These are phyloP conservation scores for Forsythia viridissima DNA, from an alignment of 257 asterid genomes.

Conservation along the genomic window DNA sequence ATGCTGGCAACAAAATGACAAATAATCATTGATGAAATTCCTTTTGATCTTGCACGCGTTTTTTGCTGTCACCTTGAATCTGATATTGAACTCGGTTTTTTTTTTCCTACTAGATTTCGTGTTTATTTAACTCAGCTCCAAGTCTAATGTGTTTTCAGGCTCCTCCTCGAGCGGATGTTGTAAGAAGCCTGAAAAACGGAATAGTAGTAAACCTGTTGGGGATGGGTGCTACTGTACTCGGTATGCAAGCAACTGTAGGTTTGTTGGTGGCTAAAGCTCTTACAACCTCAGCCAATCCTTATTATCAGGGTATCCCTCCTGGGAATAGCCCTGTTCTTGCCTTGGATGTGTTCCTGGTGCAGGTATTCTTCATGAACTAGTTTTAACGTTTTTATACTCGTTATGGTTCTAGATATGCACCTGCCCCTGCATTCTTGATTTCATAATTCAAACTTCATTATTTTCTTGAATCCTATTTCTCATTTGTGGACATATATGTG, in stretches of 20 bases:
- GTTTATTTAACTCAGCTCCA: background rate
- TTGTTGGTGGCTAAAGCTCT: conserved; percentile 96
- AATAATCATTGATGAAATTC: background rate
- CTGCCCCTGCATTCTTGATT: background rate
- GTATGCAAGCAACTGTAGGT: conserved; percentile 97
- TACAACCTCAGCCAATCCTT: conserved; percentile 86
- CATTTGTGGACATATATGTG: background rate
- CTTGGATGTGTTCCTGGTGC: conserved; percentile 94
- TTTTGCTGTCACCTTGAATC: background rate
- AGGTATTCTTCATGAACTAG: conserved; percentile 53
- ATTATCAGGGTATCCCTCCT: conserved; percentile 69
- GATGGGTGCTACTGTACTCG: conserved; percentile 92
- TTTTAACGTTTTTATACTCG: background rate
- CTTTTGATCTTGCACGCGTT: background rate
- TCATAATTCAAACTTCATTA: background rate
- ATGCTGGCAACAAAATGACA: background rate
- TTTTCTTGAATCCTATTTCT: background rate
- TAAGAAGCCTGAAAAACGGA: conserved; percentile 81
- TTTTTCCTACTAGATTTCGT: background rate
- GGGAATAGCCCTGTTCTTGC: conserved; percentile 89
- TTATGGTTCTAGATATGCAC: background rate
- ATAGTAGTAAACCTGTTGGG: conserved; percentile 79
- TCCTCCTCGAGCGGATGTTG: conserved; percentile 96
- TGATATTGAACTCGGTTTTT: background rate
- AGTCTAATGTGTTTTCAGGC: conserved; percentile 61